Evolutionary conservation across 306 rosid genomes (phyloP), one percentile per base, ranked within the genome.

Genomic region (Urtica urens): DNA sequence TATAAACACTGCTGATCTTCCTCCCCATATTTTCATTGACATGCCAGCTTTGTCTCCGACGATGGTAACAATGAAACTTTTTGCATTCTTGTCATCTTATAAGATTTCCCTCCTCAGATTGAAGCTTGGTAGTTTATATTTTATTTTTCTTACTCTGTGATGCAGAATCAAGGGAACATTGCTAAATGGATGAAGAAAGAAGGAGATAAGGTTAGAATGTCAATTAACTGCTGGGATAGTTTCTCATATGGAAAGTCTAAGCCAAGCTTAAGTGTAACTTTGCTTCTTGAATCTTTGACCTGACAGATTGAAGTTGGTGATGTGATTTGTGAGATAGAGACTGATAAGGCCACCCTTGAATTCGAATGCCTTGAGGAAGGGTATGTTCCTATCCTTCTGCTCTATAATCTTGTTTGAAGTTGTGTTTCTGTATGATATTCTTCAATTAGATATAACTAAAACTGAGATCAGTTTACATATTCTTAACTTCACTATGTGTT

Each of bases 21-120:
- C 97, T 45, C 82, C 97, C 51, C 97, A 85, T 57, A 6, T 64
- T 61, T 31, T 90, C 47, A 67, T 90, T 61, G 92, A 42, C 33
- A 90, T 90, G 97, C 97, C 97, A 25, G 97, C 97, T 55, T 73
- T 85, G 66, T 84, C 97, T 50, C 97, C 95, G 28, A 90, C 97
- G 37, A 85, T 90, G 97, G 97, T 90, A 71, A 66, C 71, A 42
- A 21, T 56, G 18, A 34, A 28, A 10, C 37, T 51, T 20, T 49
- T 15, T 60, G 45, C 59, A 35, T 4, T 56, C 22, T 22, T 62
- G 6, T 46, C 28, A 23, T 11, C 38, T 43, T 51, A 26, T n/a
- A n/a, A 47, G 33, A 38, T 42, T 64, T 53, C 42, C 40, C 67
- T 58, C 55, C 59, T 38, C 53, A 25, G 39, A 29, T 54, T 38